phyloP scores from a whole-genome alignment of 2,329 filamentous ascomycete species.

The Aureobasidium leucospermi region DNA sequence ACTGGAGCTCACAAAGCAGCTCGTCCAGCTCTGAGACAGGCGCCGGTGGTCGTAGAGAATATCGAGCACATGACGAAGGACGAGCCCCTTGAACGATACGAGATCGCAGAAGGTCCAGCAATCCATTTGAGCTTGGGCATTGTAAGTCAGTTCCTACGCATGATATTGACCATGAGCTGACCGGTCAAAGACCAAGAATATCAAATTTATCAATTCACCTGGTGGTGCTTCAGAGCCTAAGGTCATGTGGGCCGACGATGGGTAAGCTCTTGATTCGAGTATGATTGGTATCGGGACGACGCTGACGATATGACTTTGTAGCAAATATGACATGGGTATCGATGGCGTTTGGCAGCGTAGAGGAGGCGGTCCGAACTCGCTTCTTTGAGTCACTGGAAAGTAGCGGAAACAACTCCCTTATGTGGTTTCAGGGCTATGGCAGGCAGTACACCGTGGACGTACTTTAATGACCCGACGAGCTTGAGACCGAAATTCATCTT shows the following conservation, averaged over 20 bases:
- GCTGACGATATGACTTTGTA: not conserved
- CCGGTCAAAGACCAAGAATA: conserved; percentile 10
- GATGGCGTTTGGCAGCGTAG: conserved; percentile 14
- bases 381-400: not conserved
- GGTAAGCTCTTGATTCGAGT: not conserved
- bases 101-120: not conserved
- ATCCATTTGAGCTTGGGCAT: conserved; percentile 13
- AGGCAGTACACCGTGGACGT: too few species aligned
- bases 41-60: conserved; percentile 47
- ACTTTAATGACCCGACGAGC: too few species aligned
- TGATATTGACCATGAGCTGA: not conserved
- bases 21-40: conserved; percentile 49
- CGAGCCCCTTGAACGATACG: conserved; percentile 10
- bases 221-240: conserved; percentile 11
- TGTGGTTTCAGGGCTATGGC: too few species aligned
- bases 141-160: not conserved
- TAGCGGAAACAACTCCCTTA: not conserved
- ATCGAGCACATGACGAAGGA: conserved; percentile 40
- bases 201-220: conserved; percentile 13
- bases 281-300: not conserved
- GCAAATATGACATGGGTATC: conserved; percentile 14
- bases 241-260: conserved; percentile 12
- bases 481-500: too few species aligned
- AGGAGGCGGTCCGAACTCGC: conserved; percentile 9
- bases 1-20: conserved; percentile 46